phyloP scores from a whole-genome alignment of 1,284 basidiomycete genomes.

The Irpex lacteus region DNA sequence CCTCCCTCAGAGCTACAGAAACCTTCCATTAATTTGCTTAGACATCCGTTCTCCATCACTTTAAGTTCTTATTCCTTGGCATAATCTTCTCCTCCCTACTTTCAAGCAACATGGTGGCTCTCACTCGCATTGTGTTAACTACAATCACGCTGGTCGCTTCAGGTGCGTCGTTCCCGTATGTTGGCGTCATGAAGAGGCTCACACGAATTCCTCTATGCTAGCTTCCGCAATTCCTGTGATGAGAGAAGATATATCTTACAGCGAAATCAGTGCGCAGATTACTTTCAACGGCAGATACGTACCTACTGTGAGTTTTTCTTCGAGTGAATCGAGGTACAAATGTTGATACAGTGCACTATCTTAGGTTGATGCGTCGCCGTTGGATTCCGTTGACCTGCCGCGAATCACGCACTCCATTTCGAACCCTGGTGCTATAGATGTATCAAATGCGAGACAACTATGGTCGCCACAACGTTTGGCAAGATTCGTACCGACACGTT shows the following conservation, averaged over 20 bases:
- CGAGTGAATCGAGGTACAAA: no score
- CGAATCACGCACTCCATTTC: no score
- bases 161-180: no score
- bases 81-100: no score
- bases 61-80: background rate
- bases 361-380: no score
- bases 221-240: background rate
- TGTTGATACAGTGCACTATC: no score
- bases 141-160: background rate
- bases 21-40: no score
- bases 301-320: no score
- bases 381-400: no score
- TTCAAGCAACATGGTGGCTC: background rate
- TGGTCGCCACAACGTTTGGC: background rate
- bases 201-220: background rate
- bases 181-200: no score
- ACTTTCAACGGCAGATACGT: background rate
- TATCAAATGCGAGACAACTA: background rate
- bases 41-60: background rate
- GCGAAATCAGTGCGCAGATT: background rate
- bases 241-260: background rate
- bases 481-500: background rate
- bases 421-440: no score
- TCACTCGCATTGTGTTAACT: background rate
- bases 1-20: no score